Conservation (phyloP, 495 filamentous ascomycete species). For the Glutinoglossum americanum region DNA sequence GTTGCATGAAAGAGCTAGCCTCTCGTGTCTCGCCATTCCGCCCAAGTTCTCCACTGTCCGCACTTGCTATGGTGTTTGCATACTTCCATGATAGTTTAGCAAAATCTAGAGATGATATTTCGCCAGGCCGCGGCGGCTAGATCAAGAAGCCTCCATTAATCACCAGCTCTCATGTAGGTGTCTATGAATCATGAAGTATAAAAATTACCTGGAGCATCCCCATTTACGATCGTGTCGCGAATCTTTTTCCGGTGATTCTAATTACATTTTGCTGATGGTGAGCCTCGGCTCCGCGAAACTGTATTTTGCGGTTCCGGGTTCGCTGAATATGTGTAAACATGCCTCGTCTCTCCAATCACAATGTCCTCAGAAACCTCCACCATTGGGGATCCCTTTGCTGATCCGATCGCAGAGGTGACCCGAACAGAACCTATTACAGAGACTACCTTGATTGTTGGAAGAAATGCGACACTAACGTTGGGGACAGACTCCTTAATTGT, state of each 20-base stretch:
- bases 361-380: slow-evolving; percentile 10
- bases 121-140: background rate
- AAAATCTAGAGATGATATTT: background rate
- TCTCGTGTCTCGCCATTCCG: background rate
- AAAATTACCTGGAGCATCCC: background rate
- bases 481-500: slow-evolving; percentile 42
- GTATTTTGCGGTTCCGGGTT: too few relatives aligned
- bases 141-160: background rate
- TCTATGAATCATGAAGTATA: too few relatives aligned
- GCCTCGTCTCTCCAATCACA: slow-evolving; percentile 6
- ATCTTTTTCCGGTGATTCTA: too few relatives aligned
- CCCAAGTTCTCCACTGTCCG: background rate
- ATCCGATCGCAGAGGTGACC: slow-evolving; percentile 17
- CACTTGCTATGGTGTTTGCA: background rate
- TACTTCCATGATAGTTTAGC: background rate
- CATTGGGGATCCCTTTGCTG: slow-evolving; percentile 20
- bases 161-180: too few relatives aligned
- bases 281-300: too few relatives aligned
- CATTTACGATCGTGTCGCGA: too few relatives aligned
- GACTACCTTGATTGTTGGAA: slow-evolving; percentile 30
- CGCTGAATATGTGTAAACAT: background rate
- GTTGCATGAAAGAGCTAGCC: slow-evolving; percentile 6
- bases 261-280: too few relatives aligned
- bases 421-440: slow-evolving; percentile 9
- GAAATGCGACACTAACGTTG: slow-evolving; percentile 37